Conservation (phyloP, 192 early-diverging fungal genomes). For the Haplosporangium gracile region DNA sequence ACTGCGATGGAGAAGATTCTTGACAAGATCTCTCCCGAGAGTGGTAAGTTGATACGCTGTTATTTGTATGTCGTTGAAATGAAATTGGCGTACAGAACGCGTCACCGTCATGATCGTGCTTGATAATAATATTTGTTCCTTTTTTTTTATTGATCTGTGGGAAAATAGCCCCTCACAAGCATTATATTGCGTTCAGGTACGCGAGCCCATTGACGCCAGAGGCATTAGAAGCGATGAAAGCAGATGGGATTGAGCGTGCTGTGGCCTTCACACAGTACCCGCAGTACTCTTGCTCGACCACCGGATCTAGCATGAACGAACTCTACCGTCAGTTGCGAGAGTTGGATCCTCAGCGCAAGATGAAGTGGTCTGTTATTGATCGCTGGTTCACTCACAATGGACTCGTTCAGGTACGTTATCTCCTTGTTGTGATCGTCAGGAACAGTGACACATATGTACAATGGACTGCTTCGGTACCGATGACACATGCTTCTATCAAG, state of each 20-base stretch:
- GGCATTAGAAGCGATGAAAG: slow-evolving; percentile 83
- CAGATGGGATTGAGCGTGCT: slow-evolving; percentile 85
- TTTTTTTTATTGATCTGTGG: background rate
- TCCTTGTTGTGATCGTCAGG: background rate
- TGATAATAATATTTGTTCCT: background rate
- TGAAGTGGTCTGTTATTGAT: slow-evolving; percentile 97
- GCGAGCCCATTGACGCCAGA: slow-evolving; percentile 81
- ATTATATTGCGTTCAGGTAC: slow-evolving; percentile 96
- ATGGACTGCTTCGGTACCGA: too few species aligned
- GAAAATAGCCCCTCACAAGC: slow-evolving; percentile 83
- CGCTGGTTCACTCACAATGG: slow-evolving; percentile 92
- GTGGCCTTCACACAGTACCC: slow-evolving; percentile 96
- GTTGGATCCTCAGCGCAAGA: slow-evolving; percentile 71
- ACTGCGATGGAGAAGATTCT: slow-evolving; percentile 80
- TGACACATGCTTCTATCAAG: too few species aligned
- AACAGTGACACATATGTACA: too few species aligned
- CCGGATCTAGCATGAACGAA: slow-evolving; percentile 93
- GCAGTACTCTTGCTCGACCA: slow-evolving; percentile 97
- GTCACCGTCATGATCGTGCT: too few species aligned
- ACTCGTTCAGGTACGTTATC: slow-evolving; percentile 72
- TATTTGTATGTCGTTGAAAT: background rate
- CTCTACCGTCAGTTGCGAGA: slow-evolving; percentile 74
- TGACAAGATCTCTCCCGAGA: slow-evolving; percentile 79
- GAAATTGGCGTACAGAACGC: too few species aligned
- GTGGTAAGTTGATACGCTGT: slow-evolving; percentile 63